These are phyloP conservation scores for Cladophialophora chaetospira DNA, from an alignment of 2,329 filamentous ascomycete species.

Conservation along the genomic window DNA sequence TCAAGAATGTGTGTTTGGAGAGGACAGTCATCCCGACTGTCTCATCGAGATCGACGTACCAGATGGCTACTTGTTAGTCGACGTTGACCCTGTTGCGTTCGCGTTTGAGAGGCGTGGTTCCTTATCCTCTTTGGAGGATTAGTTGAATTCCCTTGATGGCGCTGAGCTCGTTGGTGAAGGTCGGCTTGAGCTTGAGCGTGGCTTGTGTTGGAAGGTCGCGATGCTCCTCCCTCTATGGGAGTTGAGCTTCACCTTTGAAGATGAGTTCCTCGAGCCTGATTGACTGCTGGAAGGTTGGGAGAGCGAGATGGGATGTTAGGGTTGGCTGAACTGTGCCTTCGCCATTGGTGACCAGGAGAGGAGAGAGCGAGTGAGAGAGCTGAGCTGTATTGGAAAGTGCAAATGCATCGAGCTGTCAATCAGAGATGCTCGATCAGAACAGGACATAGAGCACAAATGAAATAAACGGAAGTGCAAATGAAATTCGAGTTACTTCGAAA, in stretches of 20 bases:
- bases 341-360: too few relatives aligned
- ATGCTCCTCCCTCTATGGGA: too few relatives aligned
- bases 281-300: neutral
- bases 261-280: neutral
- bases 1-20: neutral
- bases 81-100: constrained; percentile 1
- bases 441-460: neutral
- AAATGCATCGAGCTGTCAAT: too few relatives aligned
- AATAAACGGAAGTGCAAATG: neutral
- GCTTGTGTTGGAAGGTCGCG: too few relatives aligned
- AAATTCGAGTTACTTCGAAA: too few relatives aligned
- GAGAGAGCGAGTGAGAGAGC: neutral
- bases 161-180: too few relatives aligned
- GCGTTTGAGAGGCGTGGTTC: neutral
- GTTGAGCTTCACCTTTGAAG: too few relatives aligned
- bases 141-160: neutral
- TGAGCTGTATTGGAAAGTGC: neutral
- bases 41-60: neutral
- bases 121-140: neutral
- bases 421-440: too few relatives aligned
- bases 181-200: too few relatives aligned
- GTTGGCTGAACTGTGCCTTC: too few relatives aligned
- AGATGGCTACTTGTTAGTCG: neutral
- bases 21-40: neutral
- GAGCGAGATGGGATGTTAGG: neutral